These are phyloP conservation scores for Amanita pseudoporphyria DNA, from an alignment of 768 basidiomycete genomes.

Conservation along the genomic window DNA sequence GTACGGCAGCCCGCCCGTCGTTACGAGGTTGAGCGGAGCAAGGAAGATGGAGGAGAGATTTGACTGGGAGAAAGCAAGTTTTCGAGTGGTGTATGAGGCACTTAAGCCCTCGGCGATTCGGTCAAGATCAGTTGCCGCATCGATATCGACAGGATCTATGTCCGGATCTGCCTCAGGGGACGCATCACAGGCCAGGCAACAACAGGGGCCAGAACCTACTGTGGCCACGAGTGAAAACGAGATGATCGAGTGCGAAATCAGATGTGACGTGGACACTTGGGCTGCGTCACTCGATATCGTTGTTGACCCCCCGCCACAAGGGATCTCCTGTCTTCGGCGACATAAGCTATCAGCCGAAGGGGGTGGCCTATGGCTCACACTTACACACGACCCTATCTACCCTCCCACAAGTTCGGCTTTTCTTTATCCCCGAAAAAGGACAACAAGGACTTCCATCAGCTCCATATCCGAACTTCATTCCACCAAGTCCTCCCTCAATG, in stretches of 20 bases:
- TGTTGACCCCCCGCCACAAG: slow-evolving; percentile 85
- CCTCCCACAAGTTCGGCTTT: slow-evolving; percentile 44
- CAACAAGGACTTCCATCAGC: background rate
- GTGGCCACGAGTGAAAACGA: background rate
- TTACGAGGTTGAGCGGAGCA: slow-evolving; percentile 75
- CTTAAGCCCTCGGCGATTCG: background rate
- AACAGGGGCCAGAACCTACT: background rate
- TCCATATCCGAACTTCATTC: background rate
- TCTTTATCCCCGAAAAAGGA: background rate
- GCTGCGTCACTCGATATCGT: slow-evolving; percentile 75
- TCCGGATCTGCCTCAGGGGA: background rate
- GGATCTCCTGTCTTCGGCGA: slow-evolving; percentile 72
- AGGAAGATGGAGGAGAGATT: slow-evolving; percentile 67
- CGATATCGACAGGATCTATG: background rate
- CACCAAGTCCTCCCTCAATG: background rate
- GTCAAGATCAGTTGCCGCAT: background rate
- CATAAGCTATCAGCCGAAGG: slow-evolving; percentile 82
- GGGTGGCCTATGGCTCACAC: slow-evolving; percentile 89
- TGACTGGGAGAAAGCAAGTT: slow-evolving; percentile 77
- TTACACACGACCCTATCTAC: slow-evolving; percentile 74
- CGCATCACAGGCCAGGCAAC: background rate
- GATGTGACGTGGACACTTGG: slow-evolving; percentile 92
- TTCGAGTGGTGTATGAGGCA: slow-evolving; percentile 79
- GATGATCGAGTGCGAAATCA: slow-evolving; percentile 78
- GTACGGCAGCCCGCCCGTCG: slow-evolving; percentile 88